Conservation (phyloP, 73 alveolate species). For the Diophrys appendiculata region DNA sequence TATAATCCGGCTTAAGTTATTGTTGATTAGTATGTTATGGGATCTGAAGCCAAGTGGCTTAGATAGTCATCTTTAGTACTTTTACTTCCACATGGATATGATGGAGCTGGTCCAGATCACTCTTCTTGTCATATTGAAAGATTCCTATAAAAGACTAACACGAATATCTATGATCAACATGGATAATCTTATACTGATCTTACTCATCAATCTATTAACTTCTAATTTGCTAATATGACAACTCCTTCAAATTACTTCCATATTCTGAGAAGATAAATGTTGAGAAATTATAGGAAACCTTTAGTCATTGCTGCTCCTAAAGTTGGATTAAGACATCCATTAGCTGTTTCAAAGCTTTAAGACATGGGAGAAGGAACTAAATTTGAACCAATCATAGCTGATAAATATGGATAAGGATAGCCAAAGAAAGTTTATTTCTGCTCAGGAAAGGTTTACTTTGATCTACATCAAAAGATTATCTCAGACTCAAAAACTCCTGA, state of each 20-base stretch:
- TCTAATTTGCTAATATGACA: slow-evolving; percentile 67
- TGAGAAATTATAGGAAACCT: slow-evolving; percentile 87
- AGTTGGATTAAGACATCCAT: slow-evolving; percentile 67
- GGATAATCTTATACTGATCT: slow-evolving; percentile 26
- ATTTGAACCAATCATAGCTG: slow-evolving; percentile 60
- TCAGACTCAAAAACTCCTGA: background rate
- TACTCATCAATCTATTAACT: slow-evolving; percentile 67
- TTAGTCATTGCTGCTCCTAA: slow-evolving; percentile 82
- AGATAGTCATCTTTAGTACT: slow-evolving; percentile 76
- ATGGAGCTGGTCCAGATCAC: slow-evolving; percentile 94
- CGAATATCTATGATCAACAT: slow-evolving; percentile 39
- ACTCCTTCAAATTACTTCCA: slow-evolving; percentile 82
- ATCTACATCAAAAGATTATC: slow-evolving; percentile 24
- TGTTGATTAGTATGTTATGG: slow-evolving; percentile 83
- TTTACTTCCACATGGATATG: slow-evolving; percentile 89
- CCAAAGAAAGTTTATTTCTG: slow-evolving; percentile 51
- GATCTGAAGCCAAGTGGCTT: slow-evolving; percentile 92
- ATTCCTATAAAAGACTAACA: slow-evolving; percentile 66
- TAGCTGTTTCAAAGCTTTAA: slow-evolving; percentile 50
- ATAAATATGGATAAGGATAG: slow-evolving; percentile 16
- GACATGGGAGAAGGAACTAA: slow-evolving; percentile 53
- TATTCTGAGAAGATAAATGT: slow-evolving; percentile 82
- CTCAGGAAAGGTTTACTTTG: slow-evolving; percentile 69
- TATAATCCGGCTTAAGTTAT: slow-evolving; percentile 94
- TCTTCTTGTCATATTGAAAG: slow-evolving; percentile 86